A percentile compares a stretch with the other conserved stretches of the same genome.
Evolutionary conservation across 768 basidiomycete species (phyloP).

Genomic region (Roridomyces roridus): DNA sequence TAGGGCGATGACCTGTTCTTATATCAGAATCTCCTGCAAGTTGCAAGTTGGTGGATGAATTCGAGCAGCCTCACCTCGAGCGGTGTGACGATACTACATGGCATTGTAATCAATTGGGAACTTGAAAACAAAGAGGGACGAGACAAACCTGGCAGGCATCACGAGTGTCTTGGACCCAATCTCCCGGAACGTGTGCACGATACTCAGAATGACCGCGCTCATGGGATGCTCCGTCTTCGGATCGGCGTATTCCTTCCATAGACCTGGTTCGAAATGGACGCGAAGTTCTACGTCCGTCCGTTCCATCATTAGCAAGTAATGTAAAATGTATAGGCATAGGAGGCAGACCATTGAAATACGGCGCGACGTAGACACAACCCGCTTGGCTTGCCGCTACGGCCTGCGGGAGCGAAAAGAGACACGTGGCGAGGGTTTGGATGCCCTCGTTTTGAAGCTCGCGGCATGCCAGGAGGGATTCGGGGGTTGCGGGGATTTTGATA

Average conservation of each 20-base stretch:
- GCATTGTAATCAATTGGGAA: background rate
- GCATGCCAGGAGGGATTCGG: slow-evolving; percentile 58
- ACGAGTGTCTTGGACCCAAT: slow-evolving; percentile 47
- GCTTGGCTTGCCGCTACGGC: slow-evolving; percentile 61
- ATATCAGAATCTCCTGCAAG: too few relatives aligned
- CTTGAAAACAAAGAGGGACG: background rate
- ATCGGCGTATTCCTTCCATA: slow-evolving; percentile 46
- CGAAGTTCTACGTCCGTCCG: slow-evolving; percentile 43
- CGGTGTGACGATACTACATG: slow-evolving; percentile 44
- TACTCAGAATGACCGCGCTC: slow-evolving; percentile 42
- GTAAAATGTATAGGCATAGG: too few relatives aligned
- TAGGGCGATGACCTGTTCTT: slow-evolving; percentile 46
- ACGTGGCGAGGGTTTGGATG: slow-evolving; percentile 61
- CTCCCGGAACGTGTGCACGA: slow-evolving; percentile 43
- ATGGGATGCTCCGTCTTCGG: slow-evolving; percentile 49
- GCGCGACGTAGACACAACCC: slow-evolving; percentile 56
- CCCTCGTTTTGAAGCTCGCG: slow-evolving; percentile 47
- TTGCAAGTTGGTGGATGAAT: background rate
- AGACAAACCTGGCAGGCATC: slow-evolving; percentile 55
- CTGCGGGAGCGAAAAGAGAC: slow-evolving; percentile 60
- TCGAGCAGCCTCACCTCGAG: slow-evolving; percentile 39
- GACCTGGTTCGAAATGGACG: slow-evolving; percentile 49
- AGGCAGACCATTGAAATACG: slow-evolving; percentile 67
- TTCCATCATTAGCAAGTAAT: too few relatives aligned
- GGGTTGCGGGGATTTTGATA: slow-evolving; percentile 65